These are phyloP conservation scores for Marsdenia floribunda DNA, from an alignment of 257 asterid genomes.

Conservation along the genomic window DNA sequence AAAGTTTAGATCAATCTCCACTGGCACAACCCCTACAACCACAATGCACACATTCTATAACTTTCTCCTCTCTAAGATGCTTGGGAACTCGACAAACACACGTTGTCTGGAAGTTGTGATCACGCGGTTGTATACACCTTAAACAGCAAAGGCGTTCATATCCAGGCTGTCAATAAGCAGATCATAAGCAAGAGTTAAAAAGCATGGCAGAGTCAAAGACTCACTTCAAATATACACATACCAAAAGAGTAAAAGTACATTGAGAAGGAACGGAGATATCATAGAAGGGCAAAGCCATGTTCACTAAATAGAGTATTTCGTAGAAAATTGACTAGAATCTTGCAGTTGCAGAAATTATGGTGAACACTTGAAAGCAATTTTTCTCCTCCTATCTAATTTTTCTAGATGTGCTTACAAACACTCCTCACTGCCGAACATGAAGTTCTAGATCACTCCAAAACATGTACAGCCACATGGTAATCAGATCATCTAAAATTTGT, in stretches of 20 bases:
- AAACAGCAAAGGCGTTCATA: slow-evolving; percentile 19
- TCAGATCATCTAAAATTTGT: not conserved
- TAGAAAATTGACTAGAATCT: not conserved
- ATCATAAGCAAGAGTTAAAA: not conserved
- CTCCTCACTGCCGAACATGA: not conserved
- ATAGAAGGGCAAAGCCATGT: not conserved
- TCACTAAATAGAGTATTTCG: not conserved
- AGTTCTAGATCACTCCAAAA: not conserved
- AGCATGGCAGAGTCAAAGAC: not conserved
- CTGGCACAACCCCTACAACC: slow-evolving; percentile 92
- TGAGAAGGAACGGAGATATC: not conserved
- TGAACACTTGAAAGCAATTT: not conserved
- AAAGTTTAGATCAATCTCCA: slow-evolving; percentile 48
- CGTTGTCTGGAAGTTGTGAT: slow-evolving; percentile 25
- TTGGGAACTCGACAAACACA: slow-evolving; percentile 89
- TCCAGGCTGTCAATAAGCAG: slow-evolving; percentile 7
- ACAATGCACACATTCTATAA: slow-evolving; percentile 86
- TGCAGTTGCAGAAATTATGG: not conserved
- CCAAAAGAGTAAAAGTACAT: not conserved
- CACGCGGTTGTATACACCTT: slow-evolving; percentile 15
- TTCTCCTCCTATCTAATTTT: not conserved
- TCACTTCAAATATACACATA: not conserved
- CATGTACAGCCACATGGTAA: not conserved
- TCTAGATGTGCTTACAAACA: not conserved
- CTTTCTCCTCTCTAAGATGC: slow-evolving; percentile 88